Evolutionary conservation across 306 rosid species (phyloP).

Genomic region (Ormosia emarginata): DNA sequence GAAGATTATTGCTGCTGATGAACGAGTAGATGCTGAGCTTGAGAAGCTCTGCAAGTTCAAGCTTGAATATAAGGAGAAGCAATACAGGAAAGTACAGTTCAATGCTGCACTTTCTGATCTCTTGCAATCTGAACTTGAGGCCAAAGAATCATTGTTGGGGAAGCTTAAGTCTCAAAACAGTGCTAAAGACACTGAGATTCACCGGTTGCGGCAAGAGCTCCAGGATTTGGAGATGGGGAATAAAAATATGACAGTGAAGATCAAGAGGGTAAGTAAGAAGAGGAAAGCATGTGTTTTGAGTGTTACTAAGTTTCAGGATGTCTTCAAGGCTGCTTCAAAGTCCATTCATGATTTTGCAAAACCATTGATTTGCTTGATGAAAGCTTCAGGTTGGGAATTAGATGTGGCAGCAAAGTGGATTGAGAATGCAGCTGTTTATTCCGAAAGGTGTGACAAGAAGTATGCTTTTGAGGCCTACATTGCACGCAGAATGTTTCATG

Average conservation of each 20-base stretch:
- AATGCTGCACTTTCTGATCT: constrained; percentile 11
- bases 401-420: constrained; percentile 47
- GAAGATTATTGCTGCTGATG: constrained; percentile 52
- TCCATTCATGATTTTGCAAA: constrained; percentile 68
- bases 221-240: constrained; percentile 40
- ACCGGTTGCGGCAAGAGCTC: constrained; percentile 28
- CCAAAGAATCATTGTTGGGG: constrained; percentile 36
- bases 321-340: constrained; percentile 38
- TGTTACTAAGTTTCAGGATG: constrained; percentile 32
- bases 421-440: constrained; percentile 37
- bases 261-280: constrained; percentile 34
- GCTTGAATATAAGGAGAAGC: constrained; percentile 44
- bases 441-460: constrained; percentile 58
- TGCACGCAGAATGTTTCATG: constrained; percentile 53
- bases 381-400: constrained; percentile 69
- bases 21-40: constrained; percentile 44
- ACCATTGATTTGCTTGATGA: constrained; percentile 63
- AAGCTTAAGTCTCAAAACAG: constrained; percentile 43
- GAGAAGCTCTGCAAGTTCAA: constrained; percentile 52
- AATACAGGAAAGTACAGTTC: constrained; percentile 1
- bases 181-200: constrained; percentile 40
- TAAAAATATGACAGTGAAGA: constrained; percentile 29
- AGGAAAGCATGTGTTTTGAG: constrained; percentile 29
- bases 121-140: constrained; percentile 31
- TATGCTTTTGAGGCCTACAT: constrained; percentile 70